Percentiles rank a stretch among this genome's conserved stretches.
Evolutionary conservation across 73 alveolate genomes (phyloP).

Genomic region (Urostyla sp.): DNA sequence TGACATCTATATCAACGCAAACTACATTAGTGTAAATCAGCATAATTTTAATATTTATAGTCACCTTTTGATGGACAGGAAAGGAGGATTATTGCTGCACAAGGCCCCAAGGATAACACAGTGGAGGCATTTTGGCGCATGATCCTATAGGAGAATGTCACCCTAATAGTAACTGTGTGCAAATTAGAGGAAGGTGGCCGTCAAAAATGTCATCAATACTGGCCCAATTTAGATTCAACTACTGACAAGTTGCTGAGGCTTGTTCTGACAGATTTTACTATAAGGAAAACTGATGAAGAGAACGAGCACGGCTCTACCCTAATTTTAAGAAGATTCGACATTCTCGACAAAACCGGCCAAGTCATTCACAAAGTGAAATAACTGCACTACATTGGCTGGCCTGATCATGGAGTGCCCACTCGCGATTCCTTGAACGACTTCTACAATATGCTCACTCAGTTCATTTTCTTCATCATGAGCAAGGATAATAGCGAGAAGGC

Average conservation of each 20-base stretch:
- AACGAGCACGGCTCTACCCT: constrained; percentile 52
- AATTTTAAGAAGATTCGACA: constrained; percentile 36
- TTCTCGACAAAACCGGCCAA: constrained; percentile 11
- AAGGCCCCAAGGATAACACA: constrained; percentile 90
- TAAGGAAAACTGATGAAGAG: constrained; percentile 26
- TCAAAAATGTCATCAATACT: constrained; percentile 71
- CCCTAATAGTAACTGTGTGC: constrained; percentile 82
- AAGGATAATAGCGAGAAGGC: constrained; percentile 45
- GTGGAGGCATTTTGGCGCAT: constrained; percentile 90
- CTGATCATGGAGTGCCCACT: constrained; percentile 88
- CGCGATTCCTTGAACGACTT: constrained; percentile 60
- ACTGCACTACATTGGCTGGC: constrained; percentile 86
- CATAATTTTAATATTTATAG: constrained; percentile 29
- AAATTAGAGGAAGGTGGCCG: constrained; percentile 66
- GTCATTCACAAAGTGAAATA: constrained; percentile 58
- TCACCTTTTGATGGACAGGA: constrained; percentile 53
- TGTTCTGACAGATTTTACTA: not conserved
- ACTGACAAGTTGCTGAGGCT: not conserved
- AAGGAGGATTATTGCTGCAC: constrained; percentile 83
- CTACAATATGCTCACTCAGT: constrained; percentile 59
- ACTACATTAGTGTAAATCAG: constrained; percentile 77
- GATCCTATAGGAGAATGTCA: constrained; percentile 82
- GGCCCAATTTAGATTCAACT: constrained; percentile 53
- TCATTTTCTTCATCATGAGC: not conserved
- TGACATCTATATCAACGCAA: constrained; percentile 11